Evolutionary conservation across 2,329 filamentous ascomycete species (phyloP).

Genomic region (Arachnomyces sp.): DNA sequence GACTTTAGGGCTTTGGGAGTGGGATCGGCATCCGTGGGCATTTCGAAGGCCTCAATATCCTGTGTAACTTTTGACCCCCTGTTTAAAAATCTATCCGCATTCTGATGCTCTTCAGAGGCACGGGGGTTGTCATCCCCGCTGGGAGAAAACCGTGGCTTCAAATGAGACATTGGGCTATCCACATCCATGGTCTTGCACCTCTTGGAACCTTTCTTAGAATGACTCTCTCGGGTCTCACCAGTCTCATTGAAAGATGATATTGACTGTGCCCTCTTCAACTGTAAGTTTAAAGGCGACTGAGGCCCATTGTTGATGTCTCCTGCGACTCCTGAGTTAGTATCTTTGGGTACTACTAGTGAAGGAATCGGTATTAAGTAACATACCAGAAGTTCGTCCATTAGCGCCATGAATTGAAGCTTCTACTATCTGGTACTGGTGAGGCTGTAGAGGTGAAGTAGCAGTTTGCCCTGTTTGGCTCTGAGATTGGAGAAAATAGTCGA

Average conservation of each 20-base stretch:
- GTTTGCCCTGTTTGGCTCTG: slow-evolving; percentile 20
- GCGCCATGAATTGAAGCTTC: slow-evolving; percentile 27
- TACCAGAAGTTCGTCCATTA: slow-evolving; percentile 13
- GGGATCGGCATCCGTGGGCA: too few relatives aligned
- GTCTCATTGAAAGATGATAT: slow-evolving; percentile 10
- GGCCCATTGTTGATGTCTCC: background rate
- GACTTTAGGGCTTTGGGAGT: too few relatives aligned
- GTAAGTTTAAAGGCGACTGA: slow-evolving; percentile 1
- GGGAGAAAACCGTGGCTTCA: background rate
- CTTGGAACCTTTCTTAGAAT: slow-evolving; percentile 2
- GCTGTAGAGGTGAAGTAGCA: slow-evolving; percentile 10
- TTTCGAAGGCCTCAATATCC: background rate
- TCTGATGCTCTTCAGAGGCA: background rate
- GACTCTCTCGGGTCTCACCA: background rate
- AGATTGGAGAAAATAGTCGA: slow-evolving; percentile 27
- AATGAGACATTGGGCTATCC: slow-evolving; percentile 14
- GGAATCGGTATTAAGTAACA: slow-evolving; percentile 18
- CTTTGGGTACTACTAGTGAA: background rate
- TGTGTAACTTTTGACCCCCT: background rate
- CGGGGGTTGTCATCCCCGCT: background rate
- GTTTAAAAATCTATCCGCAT: background rate
- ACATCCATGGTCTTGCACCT: slow-evolving; percentile 6
- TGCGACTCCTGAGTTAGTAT: background rate
- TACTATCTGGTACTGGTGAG: slow-evolving; percentile 27
- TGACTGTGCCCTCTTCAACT: slow-evolving; percentile 14